Evolutionary conservation across 345 rosid genomes (phyloP), one percentile per base, ranked within the genome.

Genomic region (Eutrema yunnanense): DNA sequence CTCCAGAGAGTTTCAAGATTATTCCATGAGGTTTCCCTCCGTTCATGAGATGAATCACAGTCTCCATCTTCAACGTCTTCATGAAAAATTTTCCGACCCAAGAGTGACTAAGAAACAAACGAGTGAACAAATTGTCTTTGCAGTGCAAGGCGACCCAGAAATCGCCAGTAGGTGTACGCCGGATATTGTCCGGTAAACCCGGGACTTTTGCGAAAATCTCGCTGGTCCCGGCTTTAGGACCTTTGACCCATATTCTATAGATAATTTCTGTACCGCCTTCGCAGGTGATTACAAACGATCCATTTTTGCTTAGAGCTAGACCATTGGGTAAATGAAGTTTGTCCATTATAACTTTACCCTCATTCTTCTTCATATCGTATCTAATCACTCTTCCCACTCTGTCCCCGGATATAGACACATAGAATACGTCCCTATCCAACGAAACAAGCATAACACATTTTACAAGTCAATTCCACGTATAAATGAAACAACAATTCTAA

Each of bases 311-410:
- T 55, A 90, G 57, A 5, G 95, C 85, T 26, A 86, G 81, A n/a
- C 97, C 95, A 70, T 90, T 90, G 7, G 89, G 84, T 34, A 88
- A 80, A 11, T 82, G 82, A 36, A 88, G 80, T 48, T 73, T 83
- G 40, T 64, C 65, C 75, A 58, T 42, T n/a, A 77, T 19, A 30
- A 71, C 76, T 56, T 22, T 77, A 22, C 76, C 68, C 60, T 71
- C 75, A 71, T 77, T 71, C 22, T 10, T 77, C 72, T 70, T 70
- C 71, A 64, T 71, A 34, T 71, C 43, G 62, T 77, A 77, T 56
- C 56, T 71, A 29, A 77, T 65, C 2, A 77, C 67, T 70, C 80
- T 71, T 34, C 80, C 80, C 22, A 8, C 19, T 6, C 8, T 63
- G 0, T 52, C 72, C 9, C 49, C 67, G 4, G 55, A 64, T 3